phyloP scores from a whole-genome alignment of 169 alveolate genomes.

The Plasmodium knowlesi region DNA sequence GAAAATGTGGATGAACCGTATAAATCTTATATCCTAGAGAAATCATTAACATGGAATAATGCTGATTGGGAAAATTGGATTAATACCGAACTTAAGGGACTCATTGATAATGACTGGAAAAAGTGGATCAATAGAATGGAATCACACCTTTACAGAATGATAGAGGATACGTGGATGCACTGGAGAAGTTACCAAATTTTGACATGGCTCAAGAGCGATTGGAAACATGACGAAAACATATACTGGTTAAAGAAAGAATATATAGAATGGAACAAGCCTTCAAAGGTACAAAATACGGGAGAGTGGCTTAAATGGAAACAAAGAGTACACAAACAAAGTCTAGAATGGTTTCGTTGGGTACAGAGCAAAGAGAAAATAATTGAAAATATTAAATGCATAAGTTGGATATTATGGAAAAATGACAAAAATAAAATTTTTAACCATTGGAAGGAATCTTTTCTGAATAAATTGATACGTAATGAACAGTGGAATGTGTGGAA shows the following conservation, averaged over 20 bases:
- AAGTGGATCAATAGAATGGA: not conserved
- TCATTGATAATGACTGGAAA: constrained; percentile 5
- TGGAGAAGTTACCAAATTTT: constrained; percentile 3
- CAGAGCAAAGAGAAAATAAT: not conserved
- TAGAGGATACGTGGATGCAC: not conserved
- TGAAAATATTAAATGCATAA: not conserved
- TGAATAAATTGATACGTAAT: not conserved
- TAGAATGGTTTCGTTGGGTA: not conserved
- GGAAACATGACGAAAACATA: constrained; percentile 12
- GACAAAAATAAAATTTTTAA: not conserved
- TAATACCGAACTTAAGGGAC: not conserved
- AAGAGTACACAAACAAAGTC: not conserved
- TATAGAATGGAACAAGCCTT: not conserved
- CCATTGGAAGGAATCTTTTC: not conserved
- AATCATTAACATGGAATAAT: not conserved
- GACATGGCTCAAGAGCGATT: not conserved
- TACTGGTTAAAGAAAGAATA: not conserved
- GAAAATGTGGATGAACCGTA: not conserved
- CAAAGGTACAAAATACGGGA: not conserved
- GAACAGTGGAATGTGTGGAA: not conserved
- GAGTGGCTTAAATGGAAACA: constrained; percentile 1
- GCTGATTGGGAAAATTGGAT: constrained; percentile 1
- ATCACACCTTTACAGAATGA: not conserved
- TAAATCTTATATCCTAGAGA: not conserved
- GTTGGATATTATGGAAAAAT: constrained; percentile 1